phyloP scores from a whole-genome alignment of 2,329 filamentous ascomycete genomes.

The Neopestalotiopsis clavispora region DNA sequence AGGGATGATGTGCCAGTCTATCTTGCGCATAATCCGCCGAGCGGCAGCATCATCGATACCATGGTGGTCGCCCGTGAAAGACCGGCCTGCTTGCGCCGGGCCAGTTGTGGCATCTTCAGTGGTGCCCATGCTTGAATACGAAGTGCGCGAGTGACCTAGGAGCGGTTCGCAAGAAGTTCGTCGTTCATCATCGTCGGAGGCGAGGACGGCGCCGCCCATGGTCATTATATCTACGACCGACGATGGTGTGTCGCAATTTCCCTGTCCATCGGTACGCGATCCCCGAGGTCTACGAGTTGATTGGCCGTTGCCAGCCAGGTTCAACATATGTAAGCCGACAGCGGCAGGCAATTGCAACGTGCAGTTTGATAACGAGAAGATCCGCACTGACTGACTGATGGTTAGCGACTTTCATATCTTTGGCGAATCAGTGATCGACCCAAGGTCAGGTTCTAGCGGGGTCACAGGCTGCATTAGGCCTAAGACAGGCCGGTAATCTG shows the following conservation, averaged over 20 bases:
- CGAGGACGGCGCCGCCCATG: constrained; percentile 2
- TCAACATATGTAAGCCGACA: constrained; percentile 2
- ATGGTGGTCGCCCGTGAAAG: background rate
- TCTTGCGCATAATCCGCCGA: constrained; percentile 28
- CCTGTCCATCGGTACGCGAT: background rate
- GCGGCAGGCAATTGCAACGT: background rate
- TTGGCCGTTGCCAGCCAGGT: background rate
- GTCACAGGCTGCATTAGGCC: background rate
- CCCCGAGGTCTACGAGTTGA: background rate
- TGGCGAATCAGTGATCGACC: constrained; percentile 9
- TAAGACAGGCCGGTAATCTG: constrained; percentile 2
- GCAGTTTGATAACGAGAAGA: background rate
- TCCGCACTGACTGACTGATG: constrained; percentile 6
- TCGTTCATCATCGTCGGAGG: background rate
- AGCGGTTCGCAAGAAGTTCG: constrained; percentile 8
- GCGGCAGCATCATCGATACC: constrained; percentile 16
- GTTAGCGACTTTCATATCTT: constrained; percentile 5
- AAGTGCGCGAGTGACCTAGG: background rate
- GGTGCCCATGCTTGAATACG: constrained; percentile 11
- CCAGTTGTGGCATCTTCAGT: background rate
- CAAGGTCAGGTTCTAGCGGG: background rate
- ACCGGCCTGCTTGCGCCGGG: background rate
- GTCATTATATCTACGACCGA: constrained; percentile 3
- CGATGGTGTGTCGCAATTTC: background rate
- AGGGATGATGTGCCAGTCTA: constrained; percentile 28